Conservation (phyloP, 2,329 filamentous ascomycete genomes). For the Xylaria sp. region DNA sequence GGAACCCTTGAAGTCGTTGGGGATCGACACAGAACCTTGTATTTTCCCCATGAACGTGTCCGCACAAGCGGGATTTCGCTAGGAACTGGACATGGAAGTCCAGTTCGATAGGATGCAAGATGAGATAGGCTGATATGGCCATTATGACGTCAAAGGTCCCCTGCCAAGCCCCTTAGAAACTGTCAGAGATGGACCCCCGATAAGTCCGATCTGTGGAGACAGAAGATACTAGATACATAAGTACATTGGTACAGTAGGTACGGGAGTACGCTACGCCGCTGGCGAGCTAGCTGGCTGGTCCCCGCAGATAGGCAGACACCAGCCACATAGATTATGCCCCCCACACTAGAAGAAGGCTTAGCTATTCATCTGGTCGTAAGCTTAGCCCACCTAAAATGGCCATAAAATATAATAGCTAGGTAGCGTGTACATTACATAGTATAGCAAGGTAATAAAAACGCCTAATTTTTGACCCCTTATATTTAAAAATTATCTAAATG, state of each 20-base stretch:
- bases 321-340: conserved; percentile 16
- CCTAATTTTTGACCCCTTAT: too few relatives aligned
- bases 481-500: too few relatives aligned
- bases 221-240: too few relatives aligned
- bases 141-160: conserved; percentile 37
- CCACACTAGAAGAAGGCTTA: background rate
- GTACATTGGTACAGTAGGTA: too few relatives aligned
- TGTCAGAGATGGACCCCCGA: conserved; percentile 11
- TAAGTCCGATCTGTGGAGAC: conserved; percentile 25
- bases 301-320: background rate
- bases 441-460: too few relatives aligned
- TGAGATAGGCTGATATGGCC: conserved; percentile 25
- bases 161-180: conserved; percentile 31
- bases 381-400: too few relatives aligned
- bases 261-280: too few relatives aligned
- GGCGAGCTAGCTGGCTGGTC: background rate
- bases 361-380: background rate
- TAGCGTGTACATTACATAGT: too few relatives aligned
- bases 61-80: conserved; percentile 30
- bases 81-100: conserved; percentile 29
- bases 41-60: conserved; percentile 31
- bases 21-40: conserved; percentile 34
- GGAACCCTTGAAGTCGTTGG: conserved; percentile 24
- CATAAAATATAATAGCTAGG: too few relatives aligned
- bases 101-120: conserved; percentile 31